Evolutionary conservation across 352 stramenopile genomes (phyloP).

Genomic region (Pythium dissimile): DNA sequence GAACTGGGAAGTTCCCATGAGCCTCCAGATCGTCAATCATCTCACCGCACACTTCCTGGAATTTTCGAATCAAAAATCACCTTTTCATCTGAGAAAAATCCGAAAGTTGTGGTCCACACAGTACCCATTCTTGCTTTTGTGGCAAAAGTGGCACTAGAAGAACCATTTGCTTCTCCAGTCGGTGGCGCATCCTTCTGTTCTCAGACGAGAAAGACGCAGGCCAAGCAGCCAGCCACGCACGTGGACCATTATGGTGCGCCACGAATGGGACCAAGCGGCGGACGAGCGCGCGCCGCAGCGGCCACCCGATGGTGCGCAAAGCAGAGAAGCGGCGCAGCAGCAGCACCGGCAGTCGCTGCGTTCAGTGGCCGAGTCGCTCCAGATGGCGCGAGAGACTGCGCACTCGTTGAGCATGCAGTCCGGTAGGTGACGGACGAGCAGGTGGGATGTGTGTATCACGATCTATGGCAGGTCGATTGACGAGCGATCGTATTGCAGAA

Average conservation of each 20-base stretch:
- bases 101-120: background rate
- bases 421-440: slow-evolving; percentile 13
- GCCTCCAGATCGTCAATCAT: too few species aligned
- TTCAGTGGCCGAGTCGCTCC: slow-evolving; percentile 45
- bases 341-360: slow-evolving; percentile 53
- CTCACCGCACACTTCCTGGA: too few species aligned
- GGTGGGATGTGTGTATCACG: background rate
- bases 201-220: slow-evolving; percentile 6
- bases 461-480: background rate
- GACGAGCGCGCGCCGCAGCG: background rate
- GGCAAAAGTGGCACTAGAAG: background rate
- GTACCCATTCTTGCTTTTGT: background rate
- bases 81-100: too few species aligned
- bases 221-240: background rate
- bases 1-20: too few species aligned
- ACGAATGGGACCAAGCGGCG: slow-evolving; percentile 12
- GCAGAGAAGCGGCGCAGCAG: slow-evolving; percentile 9
- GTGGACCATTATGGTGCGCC: slow-evolving; percentile 7
- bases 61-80: too few species aligned
- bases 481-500: slow-evolving; percentile 23
- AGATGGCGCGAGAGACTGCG: slow-evolving; percentile 47
- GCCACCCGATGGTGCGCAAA: background rate
- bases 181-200: background rate
- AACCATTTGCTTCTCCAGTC: background rate
- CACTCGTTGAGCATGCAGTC: slow-evolving; percentile 65